Evolutionary conservation across 257 asterid species (phyloP), one percentile per base, ranked within the genome.

Genomic region (Buddleja alternifolia): DNA sequence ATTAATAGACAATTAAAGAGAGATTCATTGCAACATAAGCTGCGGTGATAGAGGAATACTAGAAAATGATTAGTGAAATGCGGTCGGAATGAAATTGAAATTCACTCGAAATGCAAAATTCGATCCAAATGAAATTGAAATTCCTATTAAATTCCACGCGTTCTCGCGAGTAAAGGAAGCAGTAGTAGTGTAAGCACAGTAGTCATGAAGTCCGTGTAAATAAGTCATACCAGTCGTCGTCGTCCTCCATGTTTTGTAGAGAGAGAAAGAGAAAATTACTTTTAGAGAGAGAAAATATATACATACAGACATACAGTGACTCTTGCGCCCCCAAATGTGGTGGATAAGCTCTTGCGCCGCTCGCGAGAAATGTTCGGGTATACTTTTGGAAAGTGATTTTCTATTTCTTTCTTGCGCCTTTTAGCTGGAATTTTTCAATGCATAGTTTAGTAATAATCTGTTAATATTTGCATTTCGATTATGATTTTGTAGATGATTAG

Each of bases 21-120:
- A 78, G 81, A 78, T 80, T 77, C 61, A 65, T 56, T 74, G 86
- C 91, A 71, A 75, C 70, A 82, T 79, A 81, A 61, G 80, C 78
- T 85, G 95, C 95, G 92, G 80, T 88, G 95, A 90, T 85, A 65
- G 79, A 67, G 92, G 87, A 51, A 58, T 72, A 58, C 44, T 15
- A 44, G 58, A 61, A 73, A 25, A 40, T 65, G 67, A 63, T 23
- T 21, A 36, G 41, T 55, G 66, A 85, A 82, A 86, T 79, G 82
- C 60, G 80, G 90, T 85, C 96, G 96, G 90, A 92, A 92, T 92
- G 92, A 83, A 89, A 87, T 85, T 64, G 84, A 92, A 88, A 88
- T 84, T 59, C 78, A 36, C 60, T 42, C 70, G 54, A 80, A 82
- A 84, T 81, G 58, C 76, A 76, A 80, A 82, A n/a, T 77, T 53